Conservation (phyloP, 805 yeast species). For the Candida michaelii region DNA sequence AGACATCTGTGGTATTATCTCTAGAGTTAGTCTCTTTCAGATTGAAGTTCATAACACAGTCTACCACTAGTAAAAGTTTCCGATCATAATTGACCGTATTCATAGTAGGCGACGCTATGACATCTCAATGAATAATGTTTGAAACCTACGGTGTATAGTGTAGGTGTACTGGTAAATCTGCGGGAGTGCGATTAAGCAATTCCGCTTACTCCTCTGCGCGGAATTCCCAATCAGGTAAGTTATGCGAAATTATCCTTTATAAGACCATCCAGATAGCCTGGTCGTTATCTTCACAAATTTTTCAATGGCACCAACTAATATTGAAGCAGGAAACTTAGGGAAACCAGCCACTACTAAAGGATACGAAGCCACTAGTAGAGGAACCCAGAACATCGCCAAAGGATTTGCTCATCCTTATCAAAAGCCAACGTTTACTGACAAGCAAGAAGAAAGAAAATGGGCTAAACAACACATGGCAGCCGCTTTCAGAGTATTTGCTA, state of each 20-base stretch:
- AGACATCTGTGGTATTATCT: too few species aligned
- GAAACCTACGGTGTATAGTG: too few species aligned
- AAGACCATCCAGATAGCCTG: too few species aligned
- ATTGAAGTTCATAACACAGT: too few species aligned
- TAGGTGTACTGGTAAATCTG: too few species aligned
- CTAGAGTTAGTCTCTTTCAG: too few species aligned
- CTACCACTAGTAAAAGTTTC: too few species aligned
- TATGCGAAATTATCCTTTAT: background rate
- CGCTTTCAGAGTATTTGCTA: constrained; percentile 77
- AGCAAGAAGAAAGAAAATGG: constrained; percentile 51
- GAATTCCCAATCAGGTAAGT: background rate
- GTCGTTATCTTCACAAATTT: too few species aligned
- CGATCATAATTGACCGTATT: too few species aligned
- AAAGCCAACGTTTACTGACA: constrained; percentile 52
- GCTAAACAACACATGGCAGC: constrained; percentile 76
- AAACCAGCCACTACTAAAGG: constrained; percentile 9
- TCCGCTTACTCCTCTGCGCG: background rate
- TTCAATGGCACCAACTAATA: constrained; percentile 5
- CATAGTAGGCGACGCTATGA: too few species aligned
- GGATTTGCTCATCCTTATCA: constrained; percentile 53
- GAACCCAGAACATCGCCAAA: constrained; percentile 60
- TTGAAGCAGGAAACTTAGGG: background rate
- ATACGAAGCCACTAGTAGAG: constrained; percentile 28
- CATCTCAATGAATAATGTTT: too few species aligned
- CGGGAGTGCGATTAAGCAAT: too few species aligned